phyloP scores from a whole-genome alignment of 2,329 filamentous ascomycete species.

The Stachybotrys elegans region DNA sequence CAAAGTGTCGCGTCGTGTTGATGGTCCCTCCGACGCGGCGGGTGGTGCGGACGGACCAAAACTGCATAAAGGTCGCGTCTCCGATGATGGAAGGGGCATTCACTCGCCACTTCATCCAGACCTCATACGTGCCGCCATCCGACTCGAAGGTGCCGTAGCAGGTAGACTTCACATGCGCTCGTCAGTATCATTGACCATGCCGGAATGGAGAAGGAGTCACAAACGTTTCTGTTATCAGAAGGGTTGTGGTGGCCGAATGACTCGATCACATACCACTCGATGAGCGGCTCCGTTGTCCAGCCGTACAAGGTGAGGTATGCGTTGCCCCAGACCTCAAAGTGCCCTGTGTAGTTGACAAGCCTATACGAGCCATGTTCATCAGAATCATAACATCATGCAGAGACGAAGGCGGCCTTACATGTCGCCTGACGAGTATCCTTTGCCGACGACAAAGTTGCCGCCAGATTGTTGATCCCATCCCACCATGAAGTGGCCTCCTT shows the following conservation, averaged over 20 bases:
- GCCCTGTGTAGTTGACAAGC: slow-evolving; percentile 21
- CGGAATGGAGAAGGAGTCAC: no score
- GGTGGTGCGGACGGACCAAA: neutral
- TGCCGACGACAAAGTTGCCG: slow-evolving; percentile 20
- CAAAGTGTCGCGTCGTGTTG: neutral
- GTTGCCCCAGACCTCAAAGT: slow-evolving; percentile 26
- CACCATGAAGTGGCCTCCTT: neutral
- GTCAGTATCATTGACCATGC: no score
- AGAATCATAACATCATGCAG: neutral
- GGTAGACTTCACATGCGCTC: neutral
- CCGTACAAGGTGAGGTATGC: slow-evolving; percentile 33
- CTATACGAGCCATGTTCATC: neutral
- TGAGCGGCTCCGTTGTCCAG: slow-evolving; percentile 29
- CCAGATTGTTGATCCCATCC: neutral
- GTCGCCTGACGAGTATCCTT: slow-evolving; percentile 32
- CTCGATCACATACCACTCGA: slow-evolving; percentile 34
- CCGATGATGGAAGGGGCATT: neutral
- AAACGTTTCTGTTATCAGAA: no score
- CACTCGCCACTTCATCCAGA: neutral
- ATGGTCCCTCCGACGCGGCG: neutral
- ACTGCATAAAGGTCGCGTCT: neutral
- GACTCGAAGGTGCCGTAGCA: neutral
- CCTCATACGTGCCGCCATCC: neutral
- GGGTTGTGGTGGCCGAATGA: slow-evolving; percentile 17
- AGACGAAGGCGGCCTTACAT: slow-evolving; percentile 15